These are phyloP conservation scores for Trichoderma brevicompactum DNA, from an alignment of 2,329 filamentous ascomycete species.

Conservation along the genomic window DNA sequence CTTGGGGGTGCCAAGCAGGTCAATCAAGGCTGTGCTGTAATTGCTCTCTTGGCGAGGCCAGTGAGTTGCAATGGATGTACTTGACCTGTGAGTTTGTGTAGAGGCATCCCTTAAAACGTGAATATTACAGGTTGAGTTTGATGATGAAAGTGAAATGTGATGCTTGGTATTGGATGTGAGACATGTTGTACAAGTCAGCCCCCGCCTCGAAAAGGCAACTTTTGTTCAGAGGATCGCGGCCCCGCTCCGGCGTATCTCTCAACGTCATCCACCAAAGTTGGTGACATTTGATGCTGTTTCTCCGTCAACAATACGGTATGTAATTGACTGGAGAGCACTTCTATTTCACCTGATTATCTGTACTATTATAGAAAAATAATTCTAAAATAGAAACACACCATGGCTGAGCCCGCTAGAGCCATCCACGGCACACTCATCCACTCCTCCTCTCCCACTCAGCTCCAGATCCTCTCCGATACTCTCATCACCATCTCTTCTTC, in stretches of 20 bases:
- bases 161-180: neutral
- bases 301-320: too few species aligned
- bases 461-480: conserved; percentile 47
- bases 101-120: too few species aligned
- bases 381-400: neutral
- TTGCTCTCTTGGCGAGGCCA: too few species aligned
- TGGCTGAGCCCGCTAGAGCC: conserved; percentile 1
- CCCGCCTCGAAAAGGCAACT: conserved; percentile 1
- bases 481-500: conserved; percentile 40
- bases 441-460: conserved; percentile 39
- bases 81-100: too few species aligned
- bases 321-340: too few species aligned
- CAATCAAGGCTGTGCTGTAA: too few species aligned
- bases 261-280: conserved; percentile 2
- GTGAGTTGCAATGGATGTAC: too few species aligned
- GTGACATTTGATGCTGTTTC: too few species aligned
- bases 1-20: neutral
- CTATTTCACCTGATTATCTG: too few species aligned
- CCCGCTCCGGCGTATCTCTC: conserved; percentile 13
- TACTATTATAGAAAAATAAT: neutral
- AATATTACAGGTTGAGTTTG: too few species aligned
- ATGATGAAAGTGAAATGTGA: neutral
- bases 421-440: conserved; percentile 51
- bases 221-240: neutral
- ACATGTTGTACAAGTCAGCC: neutral